Base-by-base conservation (phyloP, 345 rosid species). In the Isatis tinctoria region DNA sequence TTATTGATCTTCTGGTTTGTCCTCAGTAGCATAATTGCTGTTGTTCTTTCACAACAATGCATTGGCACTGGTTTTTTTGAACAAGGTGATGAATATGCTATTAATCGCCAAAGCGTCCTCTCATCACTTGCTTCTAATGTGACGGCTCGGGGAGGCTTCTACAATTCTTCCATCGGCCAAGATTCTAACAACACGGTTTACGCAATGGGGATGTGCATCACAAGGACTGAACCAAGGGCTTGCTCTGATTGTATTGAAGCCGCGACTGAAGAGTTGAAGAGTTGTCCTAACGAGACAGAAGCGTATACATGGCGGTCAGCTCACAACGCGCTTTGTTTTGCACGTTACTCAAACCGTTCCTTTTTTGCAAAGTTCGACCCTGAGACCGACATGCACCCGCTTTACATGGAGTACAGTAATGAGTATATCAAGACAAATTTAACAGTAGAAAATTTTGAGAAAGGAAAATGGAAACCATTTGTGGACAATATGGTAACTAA, bases 211-310 rank as follows among this genome's bases (percentile, higher is more conserved):
- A 70, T 79, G 33, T 76, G 79, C 37, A 53, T 44, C 20, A 3
- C 12, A 0, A 63, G 47, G 8, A 24, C 0, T 16, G 18, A 73
- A 11, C 17, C 37, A 6, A 5, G 0, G 2, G 17, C 2, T 26
- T 81, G 83, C 28, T 43, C 58, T 0, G 10, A 30, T 0, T 81
- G 81, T 56, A 12, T 81, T 4, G 3, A 10, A 0, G 4, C 0
- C 0, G 36, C 83, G 10, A 0, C 2, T 14, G 20, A n/a, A 0
- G 14, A 18, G 1, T 32, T 77, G 5, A 13, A 0, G n/a, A 0
- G 16, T 0, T 82, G 81, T 30, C 83, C 70, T 3, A n/a, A 76
- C 61, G 63, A 79, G 0, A 73, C 5, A 8, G 81, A 70, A 37
- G 77, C 73, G 1, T 30, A 20, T 17, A 39, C 48, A 24, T 77